Percentiles rank a stretch among this genome's conserved stretches.
Conservation (phyloP, 2,329 filamentous ascomycete genomes). For the Hypoxylon rubiginosum region DNA sequence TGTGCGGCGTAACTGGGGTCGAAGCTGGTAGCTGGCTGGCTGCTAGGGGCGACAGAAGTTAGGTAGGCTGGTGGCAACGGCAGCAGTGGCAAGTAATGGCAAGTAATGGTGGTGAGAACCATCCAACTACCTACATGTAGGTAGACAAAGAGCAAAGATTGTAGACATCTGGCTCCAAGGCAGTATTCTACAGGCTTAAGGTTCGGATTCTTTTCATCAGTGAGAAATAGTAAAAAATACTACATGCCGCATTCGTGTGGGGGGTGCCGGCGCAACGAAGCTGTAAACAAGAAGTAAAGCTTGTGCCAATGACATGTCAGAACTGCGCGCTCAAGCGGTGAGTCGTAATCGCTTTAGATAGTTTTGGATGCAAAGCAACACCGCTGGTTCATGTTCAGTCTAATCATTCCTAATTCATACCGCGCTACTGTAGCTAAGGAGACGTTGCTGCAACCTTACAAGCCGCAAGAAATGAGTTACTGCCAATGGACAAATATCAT, state of each 20-base stretch:
- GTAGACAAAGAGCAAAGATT: conserved; percentile 6
- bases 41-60: conserved; percentile 1
- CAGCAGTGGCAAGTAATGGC: background rate
- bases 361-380: conserved; percentile 22
- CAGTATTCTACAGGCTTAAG: conserved; percentile 3
- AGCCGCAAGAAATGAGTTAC: conserved; percentile 28
- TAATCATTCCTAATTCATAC: conserved; percentile 31
- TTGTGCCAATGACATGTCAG: conserved; percentile 37
- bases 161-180: conserved; percentile 10
- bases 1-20: conserved; percentile 12
- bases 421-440: conserved; percentile 42
- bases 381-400: conserved; percentile 25
- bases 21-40: conserved; percentile 1
- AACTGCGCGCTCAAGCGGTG: conserved; percentile 29
- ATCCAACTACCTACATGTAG: background rate
- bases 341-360: conserved; percentile 34
- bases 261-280: conserved; percentile 31
- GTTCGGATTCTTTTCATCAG: conserved; percentile 19
- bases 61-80: background rate
- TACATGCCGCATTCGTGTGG: conserved; percentile 10
- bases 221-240: conserved; percentile 17
- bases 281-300: conserved; percentile 28
- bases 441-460: conserved; percentile 36
- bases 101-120: conserved; percentile 6
- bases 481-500: conserved; percentile 31